phyloP scores from a whole-genome alignment of 495 filamentous ascomycete species.

The Tetracladium setigerum region DNA sequence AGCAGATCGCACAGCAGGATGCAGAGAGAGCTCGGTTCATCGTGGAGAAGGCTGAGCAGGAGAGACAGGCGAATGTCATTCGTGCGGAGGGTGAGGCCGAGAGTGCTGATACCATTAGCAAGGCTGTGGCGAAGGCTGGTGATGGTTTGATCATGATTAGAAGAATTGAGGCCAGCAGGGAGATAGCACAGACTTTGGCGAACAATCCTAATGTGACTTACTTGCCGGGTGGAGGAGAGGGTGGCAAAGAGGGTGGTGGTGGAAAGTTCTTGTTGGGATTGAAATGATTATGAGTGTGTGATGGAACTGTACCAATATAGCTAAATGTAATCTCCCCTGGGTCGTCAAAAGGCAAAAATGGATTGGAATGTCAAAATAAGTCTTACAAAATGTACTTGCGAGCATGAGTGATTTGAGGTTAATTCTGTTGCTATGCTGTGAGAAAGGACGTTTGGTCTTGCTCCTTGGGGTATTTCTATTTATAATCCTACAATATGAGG shows the following conservation, averaged over 20 bases:
- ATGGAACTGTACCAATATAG: constrained; percentile 6
- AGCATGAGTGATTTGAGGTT: too few relatives aligned
- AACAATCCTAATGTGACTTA: constrained; percentile 95
- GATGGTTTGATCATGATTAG: constrained; percentile 92
- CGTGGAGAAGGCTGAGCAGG: constrained; percentile 98
- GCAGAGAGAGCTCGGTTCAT: constrained; percentile 96
- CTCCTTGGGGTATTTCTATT: too few relatives aligned
- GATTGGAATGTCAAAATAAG: too few relatives aligned
- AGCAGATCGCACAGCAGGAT: constrained; percentile 99
- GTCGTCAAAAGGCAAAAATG: too few relatives aligned
- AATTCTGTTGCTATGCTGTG: too few relatives aligned
- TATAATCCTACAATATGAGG: too few relatives aligned
- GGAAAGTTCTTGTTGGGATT: constrained; percentile 52
- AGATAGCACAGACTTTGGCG: constrained; percentile 87
- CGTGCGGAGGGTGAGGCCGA: constrained; percentile 96
- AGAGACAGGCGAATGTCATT: constrained; percentile 97
- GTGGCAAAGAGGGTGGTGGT: constrained; percentile 42
- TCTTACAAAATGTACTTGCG: too few relatives aligned
- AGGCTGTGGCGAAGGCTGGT: constrained; percentile 84
- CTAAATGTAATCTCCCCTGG: constrained; percentile 16
- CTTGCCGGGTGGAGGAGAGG: constrained; percentile 66
- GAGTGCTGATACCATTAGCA: constrained; percentile 88
- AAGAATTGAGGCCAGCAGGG: constrained; percentile 92
- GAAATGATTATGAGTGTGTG: constrained; percentile 20
- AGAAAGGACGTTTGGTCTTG: too few relatives aligned